A percentile compares a stretch with the other conserved stretches of the same genome.
phyloP scores from a whole-genome alignment of 495 filamentous ascomycete species.

The Margaritispora aquatica region DNA sequence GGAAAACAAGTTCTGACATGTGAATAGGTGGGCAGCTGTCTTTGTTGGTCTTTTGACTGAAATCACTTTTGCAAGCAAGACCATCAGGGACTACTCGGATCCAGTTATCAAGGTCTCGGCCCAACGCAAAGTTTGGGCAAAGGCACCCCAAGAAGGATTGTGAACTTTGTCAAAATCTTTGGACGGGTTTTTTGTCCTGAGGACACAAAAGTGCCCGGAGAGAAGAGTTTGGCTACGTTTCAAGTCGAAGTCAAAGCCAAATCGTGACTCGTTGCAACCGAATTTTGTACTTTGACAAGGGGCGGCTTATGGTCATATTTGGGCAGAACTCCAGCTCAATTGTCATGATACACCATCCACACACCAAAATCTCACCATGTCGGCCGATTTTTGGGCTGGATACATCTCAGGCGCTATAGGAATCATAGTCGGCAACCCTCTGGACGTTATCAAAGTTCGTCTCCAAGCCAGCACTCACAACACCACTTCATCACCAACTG shows the following conservation, averaged over 20 bases:
- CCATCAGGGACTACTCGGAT: slow-evolving; percentile 16
- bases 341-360: no score
- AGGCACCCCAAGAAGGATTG: slow-evolving; percentile 3
- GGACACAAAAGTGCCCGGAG: neutral
- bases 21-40: slow-evolving; percentile 13
- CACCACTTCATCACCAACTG: no score
- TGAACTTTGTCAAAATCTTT: slow-evolving; percentile 6
- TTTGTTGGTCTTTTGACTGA: slow-evolving; percentile 18
- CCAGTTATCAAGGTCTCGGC: slow-evolving; percentile 12
- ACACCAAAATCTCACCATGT: slow-evolving; percentile 45
- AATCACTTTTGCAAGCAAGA: slow-evolving; percentile 18
- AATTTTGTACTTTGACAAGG: no score
- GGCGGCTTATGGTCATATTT: no score
- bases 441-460: slow-evolving; percentile 80
- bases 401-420: slow-evolving; percentile 78
- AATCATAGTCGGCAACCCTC: slow-evolving; percentile 81
- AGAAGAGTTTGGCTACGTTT: slow-evolving; percentile 8
- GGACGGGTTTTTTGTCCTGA: no score
- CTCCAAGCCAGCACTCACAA: slow-evolving; percentile 56
- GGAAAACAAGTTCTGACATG: neutral
- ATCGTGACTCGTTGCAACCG: no score
- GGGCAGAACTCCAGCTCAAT: no score
- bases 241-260: no score
- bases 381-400: slow-evolving; percentile 79
- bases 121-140: slow-evolving; percentile 13